phyloP scores from a whole-genome alignment of 108 stramenopile species.

The Pseudonitzschia pungens region DNA sequence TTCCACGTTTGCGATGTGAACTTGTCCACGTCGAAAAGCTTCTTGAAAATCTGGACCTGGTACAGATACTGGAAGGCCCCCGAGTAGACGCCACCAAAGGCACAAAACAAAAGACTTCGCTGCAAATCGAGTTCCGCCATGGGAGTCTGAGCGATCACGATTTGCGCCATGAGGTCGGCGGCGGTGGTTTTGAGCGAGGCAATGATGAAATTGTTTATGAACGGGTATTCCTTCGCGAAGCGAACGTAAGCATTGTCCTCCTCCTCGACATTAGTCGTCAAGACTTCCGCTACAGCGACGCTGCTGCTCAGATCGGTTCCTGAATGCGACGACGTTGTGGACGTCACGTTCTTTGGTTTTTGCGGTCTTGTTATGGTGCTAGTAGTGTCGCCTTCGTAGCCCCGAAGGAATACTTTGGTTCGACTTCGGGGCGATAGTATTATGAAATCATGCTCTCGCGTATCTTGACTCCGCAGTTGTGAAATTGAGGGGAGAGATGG shows the following conservation, averaged over 20 bases:
- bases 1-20: conserved; percentile 55
- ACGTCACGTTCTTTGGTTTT: not conserved
- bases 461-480: not conserved
- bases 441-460: not conserved
- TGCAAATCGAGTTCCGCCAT: conserved; percentile 45
- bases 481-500: not conserved
- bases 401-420: not conserved
- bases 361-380: not conserved
- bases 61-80: conserved; percentile 75
- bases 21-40: conserved; percentile 59
- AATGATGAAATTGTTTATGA: conserved; percentile 53
- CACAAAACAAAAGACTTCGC: conserved; percentile 49
- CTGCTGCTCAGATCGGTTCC: no score
- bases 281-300: no score
- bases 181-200: conserved; percentile 57
- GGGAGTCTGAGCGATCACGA: conserved; percentile 52
- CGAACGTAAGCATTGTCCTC: conserved; percentile 12
- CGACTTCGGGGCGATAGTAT: not conserved
- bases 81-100: conserved; percentile 56
- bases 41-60: conserved; percentile 69
- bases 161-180: conserved; percentile 57
- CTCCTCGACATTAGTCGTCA: not conserved
- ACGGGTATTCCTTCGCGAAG: conserved; percentile 31
- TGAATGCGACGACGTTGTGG: not conserved
- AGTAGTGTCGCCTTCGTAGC: not conserved